A percentile compares a stretch with the other conserved stretches of the same genome.
phyloP scores from a whole-genome alignment of 2,329 filamentous ascomycete genomes.

The Phaeosphaeriaceae sp. region DNA sequence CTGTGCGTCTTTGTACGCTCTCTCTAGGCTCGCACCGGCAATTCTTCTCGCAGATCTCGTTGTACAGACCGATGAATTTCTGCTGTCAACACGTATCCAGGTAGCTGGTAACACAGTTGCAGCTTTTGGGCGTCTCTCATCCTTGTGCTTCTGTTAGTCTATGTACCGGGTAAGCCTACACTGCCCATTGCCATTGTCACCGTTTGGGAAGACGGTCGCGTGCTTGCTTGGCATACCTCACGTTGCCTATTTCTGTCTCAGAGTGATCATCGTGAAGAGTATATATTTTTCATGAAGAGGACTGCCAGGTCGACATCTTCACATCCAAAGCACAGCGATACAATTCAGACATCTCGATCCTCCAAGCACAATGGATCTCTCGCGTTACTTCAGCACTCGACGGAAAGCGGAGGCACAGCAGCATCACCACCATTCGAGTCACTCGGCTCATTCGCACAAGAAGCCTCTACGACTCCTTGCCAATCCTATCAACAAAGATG shows the following conservation, averaged over 20 bases:
- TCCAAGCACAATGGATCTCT: slow-evolving; percentile 22
- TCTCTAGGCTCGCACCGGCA: background rate
- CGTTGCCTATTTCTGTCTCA: background rate
- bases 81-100: background rate
- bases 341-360: background rate
- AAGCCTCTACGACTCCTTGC: slow-evolving; percentile 25
- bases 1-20: background rate
- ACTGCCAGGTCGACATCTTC: background rate
- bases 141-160: background rate
- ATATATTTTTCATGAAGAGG: background rate
- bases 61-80: background rate
- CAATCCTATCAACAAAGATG: slow-evolving; percentile 29
- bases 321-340: background rate
- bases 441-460: slow-evolving; percentile 3
- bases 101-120: background rate
- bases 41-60: background rate
- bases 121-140: background rate
- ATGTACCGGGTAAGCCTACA: background rate
- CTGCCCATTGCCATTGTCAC: background rate
- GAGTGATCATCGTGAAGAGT: background rate
- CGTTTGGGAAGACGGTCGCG: background rate
- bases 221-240: slow-evolving; percentile 3
- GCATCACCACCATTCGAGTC: background rate
- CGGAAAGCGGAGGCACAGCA: slow-evolving; percentile 11
- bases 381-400: slow-evolving; percentile 25